Evolutionary conservation across 345 rosid genomes (phyloP), one percentile per base, ranked within the genome.

Genomic region (Euphorbia pulcherrima): DNA sequence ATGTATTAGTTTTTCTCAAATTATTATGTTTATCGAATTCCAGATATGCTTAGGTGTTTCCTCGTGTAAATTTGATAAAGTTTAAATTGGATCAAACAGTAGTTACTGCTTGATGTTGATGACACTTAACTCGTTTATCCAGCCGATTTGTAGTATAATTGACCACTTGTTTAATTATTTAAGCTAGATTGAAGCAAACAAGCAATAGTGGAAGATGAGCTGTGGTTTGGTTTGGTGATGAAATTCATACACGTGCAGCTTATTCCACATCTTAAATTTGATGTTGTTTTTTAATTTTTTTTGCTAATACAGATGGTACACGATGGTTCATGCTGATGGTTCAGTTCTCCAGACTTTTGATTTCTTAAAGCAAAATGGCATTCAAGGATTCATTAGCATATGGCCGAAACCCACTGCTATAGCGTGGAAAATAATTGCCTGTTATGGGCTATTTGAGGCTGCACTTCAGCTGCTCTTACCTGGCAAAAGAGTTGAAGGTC

Each of bases 261-360:
- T 59, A 23, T 18, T 59, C 24, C 64, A 60, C 3, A 5, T 60
- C 0, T 60, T 16, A 33, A 23, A 60, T 18, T 61, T 8, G 33
- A 5, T 26, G 20, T 40, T 16, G 12, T 28, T 30, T 61, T 68
- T 75, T 24, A 7, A 16, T 24, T 41, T 41, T 24, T 6, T 39
- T 62, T 48, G n/a, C 57, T 58, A 39, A 6, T 78, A 74, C 82
- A 94, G 99, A 84, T 94, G 99, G 99, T 91, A 89, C 66, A 85
- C 97, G 0, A 85, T 92, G 97, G 97, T 89, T 10, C 92, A 91
- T 81, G 90, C 93, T 40, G 93, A 92, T 74, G 99, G 97, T 47
- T 89, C 99, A 27, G 72, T 89, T 53, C 6, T 40, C 29, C 79
- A 84, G 74, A 85, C 97, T 6, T 80, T 68, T 74, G 67, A 81